Percentiles rank a stretch among this genome's conserved stretches.
Evolutionary conservation across 2,329 filamentous ascomycete species (phyloP).

Genomic region (Colletotrichum tofieldiae): DNA sequence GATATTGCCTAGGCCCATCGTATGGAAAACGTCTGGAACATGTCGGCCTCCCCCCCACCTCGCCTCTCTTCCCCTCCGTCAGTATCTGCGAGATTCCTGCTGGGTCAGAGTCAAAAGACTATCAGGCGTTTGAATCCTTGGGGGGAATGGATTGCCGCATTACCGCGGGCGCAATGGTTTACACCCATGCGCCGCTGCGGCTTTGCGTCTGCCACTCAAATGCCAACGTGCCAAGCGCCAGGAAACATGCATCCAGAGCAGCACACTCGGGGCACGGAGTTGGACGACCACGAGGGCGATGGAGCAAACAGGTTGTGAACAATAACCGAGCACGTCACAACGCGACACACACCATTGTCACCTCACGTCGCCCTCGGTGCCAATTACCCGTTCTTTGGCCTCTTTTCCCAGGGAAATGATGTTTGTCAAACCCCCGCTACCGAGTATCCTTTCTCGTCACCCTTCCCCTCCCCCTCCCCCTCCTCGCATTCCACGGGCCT

Average conservation of each 20-base stretch:
- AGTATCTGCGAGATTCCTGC: constrained; percentile 13
- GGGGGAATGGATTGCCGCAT: background rate
- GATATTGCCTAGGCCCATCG: constrained; percentile 26
- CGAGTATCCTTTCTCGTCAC: constrained; percentile 35
- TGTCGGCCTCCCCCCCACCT: constrained; percentile 13
- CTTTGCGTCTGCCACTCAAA: constrained; percentile 19
- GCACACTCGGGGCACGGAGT: constrained; percentile 14
- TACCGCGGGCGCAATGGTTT: background rate
- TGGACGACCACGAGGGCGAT: constrained; percentile 7
- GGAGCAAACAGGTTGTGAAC: constrained; percentile 15
- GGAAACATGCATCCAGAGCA: background rate
- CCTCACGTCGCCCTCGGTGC: background rate
- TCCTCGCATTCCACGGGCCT: constrained; percentile 30
- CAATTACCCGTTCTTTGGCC: constrained; percentile 4
- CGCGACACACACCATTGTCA: constrained; percentile 1
- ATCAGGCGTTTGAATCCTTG: constrained; percentile 12
- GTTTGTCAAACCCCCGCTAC: constrained; percentile 36
- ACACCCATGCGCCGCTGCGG: background rate
- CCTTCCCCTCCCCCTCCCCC: constrained; percentile 18
- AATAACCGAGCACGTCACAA: constrained; percentile 12
- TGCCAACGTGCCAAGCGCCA: constrained; percentile 19
- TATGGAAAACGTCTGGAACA: constrained; percentile 40
- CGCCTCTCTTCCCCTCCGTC: constrained; percentile 7
- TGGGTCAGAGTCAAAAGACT: background rate
- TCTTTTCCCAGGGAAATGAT: constrained; percentile 36